Evolutionary conservation across 1,139 yeast species (phyloP), one percentile per base, ranked within the genome.

Genomic region (Blastobotrys serpentis): DNA sequence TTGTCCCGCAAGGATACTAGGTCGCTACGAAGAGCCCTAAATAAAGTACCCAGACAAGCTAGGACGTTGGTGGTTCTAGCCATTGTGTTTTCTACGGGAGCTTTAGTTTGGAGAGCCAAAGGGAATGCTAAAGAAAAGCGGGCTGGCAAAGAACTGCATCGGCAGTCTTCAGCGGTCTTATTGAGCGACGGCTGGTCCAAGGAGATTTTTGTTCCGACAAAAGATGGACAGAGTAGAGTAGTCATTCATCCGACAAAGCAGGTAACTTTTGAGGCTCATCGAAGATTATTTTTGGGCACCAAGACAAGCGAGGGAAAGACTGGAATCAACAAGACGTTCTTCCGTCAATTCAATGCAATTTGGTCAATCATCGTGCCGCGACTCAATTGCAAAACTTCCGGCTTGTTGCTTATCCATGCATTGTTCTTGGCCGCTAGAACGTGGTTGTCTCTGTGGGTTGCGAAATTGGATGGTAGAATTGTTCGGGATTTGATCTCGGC

Each of bases 401-500:
- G 81, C 17, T 68, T 87, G 44, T 70, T 90, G 43, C 64, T 79
- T 2, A 73, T 88, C 5, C 96, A 90, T 61, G 81, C 94, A 48
- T 74, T 81, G 54, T 86, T 88, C 61, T 74, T 90, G 48, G 74
- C 87, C 25, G 73, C 88, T 55, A 76, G 98, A 67, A 90, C 98
- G 0, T 90, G 92, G 86, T 74, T 90, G 51, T 85, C 95, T 25
- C 73, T 90, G 51, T 71, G 89, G 51, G 89, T 90, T 40, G 95
- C 98, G 3, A 84, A 85, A 62, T 73, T 90, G 46, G 97, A 90
- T 67, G 97, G 97, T 61, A 92, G 86, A 63, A 85, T 90, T 47
- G 96, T 89, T 42, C 84, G 87, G 64, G 94, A 89, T 65, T 78
- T 90, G 63, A 88, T 90, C 59, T 85, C 90, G 29, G 90, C 89